phyloP scores from a whole-genome alignment of 108 stramenopile species.

The Pseudonitzschia multistriata region DNA sequence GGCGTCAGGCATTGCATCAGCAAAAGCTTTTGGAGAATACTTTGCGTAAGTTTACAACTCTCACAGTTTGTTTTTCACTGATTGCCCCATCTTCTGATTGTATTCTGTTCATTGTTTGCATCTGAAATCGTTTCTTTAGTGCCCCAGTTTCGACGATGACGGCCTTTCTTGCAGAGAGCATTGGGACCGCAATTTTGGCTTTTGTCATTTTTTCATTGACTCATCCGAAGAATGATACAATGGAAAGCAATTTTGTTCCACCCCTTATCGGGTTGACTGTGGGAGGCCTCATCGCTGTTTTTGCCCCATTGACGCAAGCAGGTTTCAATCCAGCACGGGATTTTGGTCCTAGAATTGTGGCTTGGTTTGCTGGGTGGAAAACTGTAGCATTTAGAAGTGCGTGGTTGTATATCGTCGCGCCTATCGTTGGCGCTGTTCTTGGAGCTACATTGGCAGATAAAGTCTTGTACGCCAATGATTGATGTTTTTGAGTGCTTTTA shows the following conservation, averaged over 20 bases:
- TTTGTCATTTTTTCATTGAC: conserved; percentile 61
- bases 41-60: conserved; percentile 27
- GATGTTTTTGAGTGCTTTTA: neutral
- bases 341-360: conserved; percentile 64
- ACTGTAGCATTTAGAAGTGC: conserved; percentile 48
- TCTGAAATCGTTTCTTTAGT: conserved; percentile 12
- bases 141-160: conserved; percentile 23
- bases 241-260: conserved; percentile 36
- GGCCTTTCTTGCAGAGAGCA: conserved; percentile 47
- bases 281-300: conserved; percentile 40
- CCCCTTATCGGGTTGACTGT: conserved; percentile 55
- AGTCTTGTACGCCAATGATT: conserved; percentile 33
- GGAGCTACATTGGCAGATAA: conserved; percentile 50
- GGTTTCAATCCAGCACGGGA: conserved; percentile 75
- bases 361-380: conserved; percentile 60
- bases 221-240: conserved; percentile 39
- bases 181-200: conserved; percentile 49
- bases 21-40: conserved; percentile 54
- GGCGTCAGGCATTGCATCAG: conserved; percentile 35
- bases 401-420: conserved; percentile 63
- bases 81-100: neutral
- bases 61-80: neutral
- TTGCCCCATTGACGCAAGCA: conserved; percentile 63
- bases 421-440: conserved; percentile 47
- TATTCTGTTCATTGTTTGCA: neutral